Base-by-base conservation (phyloP, 2,329 filamentous ascomycete species). In the Davidsoniella neocaledoniae region DNA sequence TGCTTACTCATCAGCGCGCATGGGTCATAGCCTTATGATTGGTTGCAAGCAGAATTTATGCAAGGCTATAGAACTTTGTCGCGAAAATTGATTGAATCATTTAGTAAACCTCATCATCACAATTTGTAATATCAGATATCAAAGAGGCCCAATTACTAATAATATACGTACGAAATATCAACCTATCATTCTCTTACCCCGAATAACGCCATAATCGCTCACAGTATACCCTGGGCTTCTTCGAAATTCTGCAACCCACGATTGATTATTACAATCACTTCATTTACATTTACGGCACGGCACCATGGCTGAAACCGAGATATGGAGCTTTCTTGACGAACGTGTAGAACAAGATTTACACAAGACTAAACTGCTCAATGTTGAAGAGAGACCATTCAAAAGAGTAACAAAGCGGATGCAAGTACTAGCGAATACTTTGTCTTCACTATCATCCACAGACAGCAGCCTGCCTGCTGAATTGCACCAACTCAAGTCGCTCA, bases 381-480 rank as follows among this genome's bases (percentile, higher is more conserved):
- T 95, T 54, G 90, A 96, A 69, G 86, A 94, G 61, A 87, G 87
- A 52, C 86, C 87, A 0, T 95, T 94, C 69, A 86, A 86, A 63
- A 82, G 88, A 54, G 79, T 95, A 53, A 85, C 84, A 19, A 87
- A 87, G 65, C 81, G 84, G 29, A 76, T 96, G 7, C 51, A 48
- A 66, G 64, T 49, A 69, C 70, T 43, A 71, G 69, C 41, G 71
- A 76, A 36, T 70, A 4, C 72, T 7, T 38, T 49, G 43, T 25
- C 74, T 16, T 83, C 81, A 2, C 81, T 81, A 2, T 79, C 80
- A 4, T 81, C 86, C 40, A 56, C 29, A 45, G 58, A 49, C 42
- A 54, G 16, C 26, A 54, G 21, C 37, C 6, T 33, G 29, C 2
- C 29, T 12, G 29, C 29, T 33, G 29, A 33, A 12, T 33, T 33